Evolutionary conservation across 371 early-diverging fungal species (phyloP).

Genomic region (Apophysomyces elegans): DNA sequence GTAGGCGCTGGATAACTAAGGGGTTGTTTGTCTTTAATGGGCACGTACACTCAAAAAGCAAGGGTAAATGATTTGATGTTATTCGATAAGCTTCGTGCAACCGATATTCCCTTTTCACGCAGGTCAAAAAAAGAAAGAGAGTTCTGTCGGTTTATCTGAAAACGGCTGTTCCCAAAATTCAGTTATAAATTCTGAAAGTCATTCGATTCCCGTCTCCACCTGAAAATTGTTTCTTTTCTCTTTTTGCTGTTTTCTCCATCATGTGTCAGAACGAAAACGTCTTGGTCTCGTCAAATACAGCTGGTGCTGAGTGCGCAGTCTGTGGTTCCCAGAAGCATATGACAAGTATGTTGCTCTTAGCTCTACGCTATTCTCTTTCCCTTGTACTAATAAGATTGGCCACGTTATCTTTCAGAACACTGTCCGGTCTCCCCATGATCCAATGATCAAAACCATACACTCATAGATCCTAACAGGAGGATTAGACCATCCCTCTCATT

Average conservation of each 20-base stretch:
- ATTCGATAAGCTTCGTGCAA: conserved; percentile 7
- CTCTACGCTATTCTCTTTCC: neutral
- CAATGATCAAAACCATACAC: conserved; percentile 2
- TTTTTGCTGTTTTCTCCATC: neutral
- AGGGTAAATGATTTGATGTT: neutral
- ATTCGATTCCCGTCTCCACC: conserved; percentile 11
- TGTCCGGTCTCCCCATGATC: conserved; percentile 39
- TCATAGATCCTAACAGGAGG: neutral
- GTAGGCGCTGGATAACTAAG: no score
- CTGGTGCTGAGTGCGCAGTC: conserved; percentile 26
- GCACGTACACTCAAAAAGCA: neutral
- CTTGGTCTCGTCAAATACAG: conserved; percentile 9
- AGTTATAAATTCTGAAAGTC: conserved; percentile 9
- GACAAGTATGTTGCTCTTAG: conserved; percentile 35
- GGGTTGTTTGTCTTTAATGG: neutral
- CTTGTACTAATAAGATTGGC: neutral
- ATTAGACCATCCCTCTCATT: conserved; percentile 11
- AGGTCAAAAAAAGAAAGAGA: conserved; percentile 1
- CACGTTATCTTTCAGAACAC: conserved; percentile 24
- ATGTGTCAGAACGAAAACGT: conserved; percentile 4
- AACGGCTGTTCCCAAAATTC: conserved; percentile 9
- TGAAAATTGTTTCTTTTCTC: conserved; percentile 10
- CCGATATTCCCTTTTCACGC: neutral
- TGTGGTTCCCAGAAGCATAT: conserved; percentile 43
- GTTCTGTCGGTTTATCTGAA: conserved; percentile 8